Evolutionary conservation across 148 eudicot genomes (phyloP).

Genomic region (Oxyria digyna): DNA sequence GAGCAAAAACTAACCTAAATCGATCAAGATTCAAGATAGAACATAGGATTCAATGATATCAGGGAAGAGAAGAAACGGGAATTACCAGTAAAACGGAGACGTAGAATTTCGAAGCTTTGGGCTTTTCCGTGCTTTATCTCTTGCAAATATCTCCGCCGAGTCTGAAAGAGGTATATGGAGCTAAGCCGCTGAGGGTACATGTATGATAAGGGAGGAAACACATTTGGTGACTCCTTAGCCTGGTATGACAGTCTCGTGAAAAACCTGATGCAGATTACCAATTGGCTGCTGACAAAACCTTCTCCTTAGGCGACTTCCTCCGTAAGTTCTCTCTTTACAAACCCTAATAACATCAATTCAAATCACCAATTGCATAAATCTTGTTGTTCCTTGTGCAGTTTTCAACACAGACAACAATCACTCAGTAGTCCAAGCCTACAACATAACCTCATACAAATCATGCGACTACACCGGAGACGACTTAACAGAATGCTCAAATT

Average conservation of each 20-base stretch:
- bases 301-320: constrained; percentile 89
- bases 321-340: constrained; percentile 27
- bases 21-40: too few species aligned
- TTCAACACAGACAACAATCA: constrained; percentile 85
- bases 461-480: constrained; percentile 52
- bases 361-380: background rate
- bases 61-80: too few species aligned
- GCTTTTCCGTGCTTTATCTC: too few species aligned
- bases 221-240: constrained; percentile 76
- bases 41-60: too few species aligned
- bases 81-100: too few species aligned
- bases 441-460: constrained; percentile 38
- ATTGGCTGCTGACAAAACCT: constrained; percentile 51
- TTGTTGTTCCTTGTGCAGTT: constrained; percentile 28
- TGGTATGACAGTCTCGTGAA: constrained; percentile 62
- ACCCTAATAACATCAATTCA: too few species aligned
- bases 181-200: too few species aligned
- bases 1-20: too few species aligned
- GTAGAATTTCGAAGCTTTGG: too few species aligned
- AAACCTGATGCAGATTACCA: constrained; percentile 54
- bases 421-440: constrained; percentile 60
- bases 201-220: too few species aligned
- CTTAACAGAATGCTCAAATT: constrained; percentile 34
- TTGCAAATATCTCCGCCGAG: too few species aligned
- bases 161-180: too few species aligned